Evolutionary conservation across 1,139 yeast genomes (phyloP).

Genomic region (Yamadazyma mexicana): DNA sequence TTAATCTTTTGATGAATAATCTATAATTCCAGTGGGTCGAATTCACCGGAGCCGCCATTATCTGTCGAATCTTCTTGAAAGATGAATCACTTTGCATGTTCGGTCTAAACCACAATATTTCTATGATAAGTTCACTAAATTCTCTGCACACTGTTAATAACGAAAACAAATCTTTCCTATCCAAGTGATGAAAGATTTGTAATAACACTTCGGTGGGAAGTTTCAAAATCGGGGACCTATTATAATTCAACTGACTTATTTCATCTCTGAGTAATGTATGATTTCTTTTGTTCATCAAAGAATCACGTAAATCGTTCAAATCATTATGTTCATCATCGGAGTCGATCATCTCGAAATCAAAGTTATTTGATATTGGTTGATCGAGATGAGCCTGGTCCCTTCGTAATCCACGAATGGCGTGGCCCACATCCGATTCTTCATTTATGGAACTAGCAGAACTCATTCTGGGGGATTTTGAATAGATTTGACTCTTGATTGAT

Average conservation of each 20-base stretch:
- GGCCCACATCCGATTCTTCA: slow-evolving; percentile 16
- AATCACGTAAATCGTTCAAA: slow-evolving; percentile 36
- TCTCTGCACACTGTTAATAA: slow-evolving; percentile 75
- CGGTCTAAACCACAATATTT: slow-evolving; percentile 88
- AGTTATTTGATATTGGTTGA: slow-evolving; percentile 1
- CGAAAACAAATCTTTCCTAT: slow-evolving; percentile 65
- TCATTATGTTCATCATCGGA: slow-evolving; percentile 33
- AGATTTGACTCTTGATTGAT: not conserved
- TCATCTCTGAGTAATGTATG: slow-evolving; percentile 17
- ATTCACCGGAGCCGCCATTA: slow-evolving; percentile 51
- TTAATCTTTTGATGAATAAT: slow-evolving; percentile 72
- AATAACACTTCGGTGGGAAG: slow-evolving; percentile 83
- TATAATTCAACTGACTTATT: slow-evolving; percentile 24
- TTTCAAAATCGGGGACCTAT: slow-evolving; percentile 50
- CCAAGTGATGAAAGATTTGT: slow-evolving; percentile 67
- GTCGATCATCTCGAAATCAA: slow-evolving; percentile 26
- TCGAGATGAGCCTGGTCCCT: not conserved
- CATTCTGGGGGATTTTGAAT: slow-evolving; percentile 16
- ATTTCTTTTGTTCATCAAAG: slow-evolving; percentile 34
- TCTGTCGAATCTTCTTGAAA: slow-evolving; percentile 49
- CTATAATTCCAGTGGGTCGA: slow-evolving; percentile 73
- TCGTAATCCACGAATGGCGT: not conserved
- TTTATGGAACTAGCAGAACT: slow-evolving; percentile 33
- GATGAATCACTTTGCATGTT: slow-evolving; percentile 60
- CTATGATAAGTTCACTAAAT: slow-evolving; percentile 81